A percentile compares a stretch with the other conserved stretches of the same genome.
These are phyloP conservation scores for Botrytis elliptica DNA, from an alignment of 2,329 filamentous ascomycete species.

Conservation along the genomic window DNA sequence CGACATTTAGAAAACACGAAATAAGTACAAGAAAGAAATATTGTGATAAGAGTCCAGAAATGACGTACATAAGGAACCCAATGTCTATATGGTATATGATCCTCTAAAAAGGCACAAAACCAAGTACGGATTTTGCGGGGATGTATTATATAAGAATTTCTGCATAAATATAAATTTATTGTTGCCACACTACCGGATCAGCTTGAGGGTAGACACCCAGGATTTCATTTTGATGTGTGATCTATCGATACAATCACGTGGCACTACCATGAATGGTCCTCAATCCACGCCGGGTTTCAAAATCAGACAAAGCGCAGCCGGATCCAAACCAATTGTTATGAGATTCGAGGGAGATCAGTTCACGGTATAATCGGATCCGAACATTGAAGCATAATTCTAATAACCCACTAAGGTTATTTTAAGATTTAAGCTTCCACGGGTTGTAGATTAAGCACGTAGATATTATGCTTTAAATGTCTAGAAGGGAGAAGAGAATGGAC, in stretches of 20 bases:
- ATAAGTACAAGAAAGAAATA: not conserved
- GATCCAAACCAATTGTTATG: not conserved
- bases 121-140: not conserved
- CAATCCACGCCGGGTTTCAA: not conserved
- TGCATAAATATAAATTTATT: not conserved
- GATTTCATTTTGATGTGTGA: not conserved
- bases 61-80: not conserved
- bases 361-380: not conserved
- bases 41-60: not conserved
- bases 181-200: not conserved
- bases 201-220: not conserved
- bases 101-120: not conserved
- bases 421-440: not conserved
- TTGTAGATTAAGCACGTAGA: not conserved
- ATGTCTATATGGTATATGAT: too few species aligned
- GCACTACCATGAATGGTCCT: not conserved
- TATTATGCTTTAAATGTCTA: not conserved
- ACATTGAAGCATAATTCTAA: not conserved
- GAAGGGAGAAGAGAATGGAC: not conserved
- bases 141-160: not conserved
- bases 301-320: not conserved
- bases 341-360: not conserved
- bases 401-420: not conserved
- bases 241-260: not conserved
- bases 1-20: not conserved